Conservation (phyloP, 2,329 filamentous ascomycete species). For the Aureobasidium musti region DNA sequence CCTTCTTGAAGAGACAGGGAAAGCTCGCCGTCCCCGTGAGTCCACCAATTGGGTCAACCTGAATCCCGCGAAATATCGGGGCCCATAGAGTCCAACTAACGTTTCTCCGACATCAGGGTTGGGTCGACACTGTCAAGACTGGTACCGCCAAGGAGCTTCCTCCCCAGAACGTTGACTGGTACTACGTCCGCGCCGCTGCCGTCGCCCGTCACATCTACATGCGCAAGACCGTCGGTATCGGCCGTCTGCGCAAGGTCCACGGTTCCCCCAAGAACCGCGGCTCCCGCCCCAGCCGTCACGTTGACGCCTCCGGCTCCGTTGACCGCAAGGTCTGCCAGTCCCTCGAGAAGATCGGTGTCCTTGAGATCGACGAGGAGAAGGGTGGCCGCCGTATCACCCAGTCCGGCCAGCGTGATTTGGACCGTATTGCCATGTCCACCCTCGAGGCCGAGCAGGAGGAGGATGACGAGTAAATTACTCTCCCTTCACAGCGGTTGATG, state of each 20-base stretch:
- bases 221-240: conserved; percentile 98
- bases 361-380: conserved; percentile 98
- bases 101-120: conserved; percentile 59
- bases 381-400: conserved; percentile 98
- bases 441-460: conserved; percentile 56
- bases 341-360: conserved; percentile 98
- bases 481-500: conserved; percentile 26
- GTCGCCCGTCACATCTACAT: conserved; percentile 99
- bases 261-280: conserved; percentile 92
- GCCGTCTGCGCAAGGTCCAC: conserved; percentile 95
- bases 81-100: conserved; percentile 9
- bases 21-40: conserved; percentile 75
- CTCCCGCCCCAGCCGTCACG: conserved; percentile 86
- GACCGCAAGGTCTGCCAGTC: conserved; percentile 98
- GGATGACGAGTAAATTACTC: conserved; percentile 43
- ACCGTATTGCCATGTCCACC: conserved; percentile 63
- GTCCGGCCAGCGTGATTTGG: conserved; percentile 97
- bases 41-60: conserved; percentile 4
- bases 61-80: conserved; percentile 13
- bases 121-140: conserved; percentile 99
- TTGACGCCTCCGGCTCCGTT: conserved; percentile 90
- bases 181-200: conserved; percentile 83
- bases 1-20: conserved; percentile 91
- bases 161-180: conserved; percentile 98
- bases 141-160: conserved; percentile 95